Conservation (phyloP, 2,329 filamentous ascomycete genomes). For the Paecilomyces variotii region DNA sequence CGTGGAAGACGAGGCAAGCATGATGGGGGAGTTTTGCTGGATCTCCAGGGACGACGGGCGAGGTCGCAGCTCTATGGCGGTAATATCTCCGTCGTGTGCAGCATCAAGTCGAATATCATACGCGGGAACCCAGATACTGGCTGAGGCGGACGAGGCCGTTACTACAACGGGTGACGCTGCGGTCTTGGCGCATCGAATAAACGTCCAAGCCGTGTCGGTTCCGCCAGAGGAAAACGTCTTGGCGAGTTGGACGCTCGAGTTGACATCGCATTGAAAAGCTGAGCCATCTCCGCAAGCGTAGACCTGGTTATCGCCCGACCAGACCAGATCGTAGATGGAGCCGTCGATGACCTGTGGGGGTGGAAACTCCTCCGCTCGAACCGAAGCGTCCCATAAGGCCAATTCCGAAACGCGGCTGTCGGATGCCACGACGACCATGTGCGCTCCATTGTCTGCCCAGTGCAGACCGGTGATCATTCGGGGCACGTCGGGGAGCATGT, state of each 20-base stretch:
- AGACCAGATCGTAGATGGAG: slow-evolving; percentile 36
- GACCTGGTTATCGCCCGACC: slow-evolving; percentile 29
- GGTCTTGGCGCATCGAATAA: slow-evolving; percentile 27
- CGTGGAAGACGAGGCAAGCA: slow-evolving; percentile 38
- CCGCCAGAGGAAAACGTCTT: slow-evolving; percentile 25
- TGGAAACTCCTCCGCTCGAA: slow-evolving; percentile 29
- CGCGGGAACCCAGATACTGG: slow-evolving; percentile 38
- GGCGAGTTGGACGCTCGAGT: slow-evolving; percentile 28
- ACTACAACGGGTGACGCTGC: slow-evolving; percentile 27
- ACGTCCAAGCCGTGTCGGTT: slow-evolving; percentile 32
- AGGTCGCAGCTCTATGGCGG: slow-evolving; percentile 34
- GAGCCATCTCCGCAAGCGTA: slow-evolving; percentile 33
- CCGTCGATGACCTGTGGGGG: slow-evolving; percentile 28
- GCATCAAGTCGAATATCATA: slow-evolving; percentile 31
- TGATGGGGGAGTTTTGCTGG: slow-evolving; percentile 16
- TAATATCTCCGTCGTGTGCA: slow-evolving; percentile 36
- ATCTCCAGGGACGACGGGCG: slow-evolving; percentile 20
- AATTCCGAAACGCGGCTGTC: slow-evolving; percentile 34
- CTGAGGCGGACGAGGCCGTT: slow-evolving; percentile 29
- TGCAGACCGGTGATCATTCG: slow-evolving; percentile 36
- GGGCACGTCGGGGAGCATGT: slow-evolving; percentile 38
- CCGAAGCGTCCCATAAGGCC: slow-evolving; percentile 36
- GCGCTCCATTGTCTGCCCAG: slow-evolving; percentile 32
- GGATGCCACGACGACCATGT: slow-evolving; percentile 37
- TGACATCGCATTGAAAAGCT: slow-evolving; percentile 33